Evolutionary conservation across 345 rosid species (phyloP).

Genomic region (Citrus australasica): DNA sequence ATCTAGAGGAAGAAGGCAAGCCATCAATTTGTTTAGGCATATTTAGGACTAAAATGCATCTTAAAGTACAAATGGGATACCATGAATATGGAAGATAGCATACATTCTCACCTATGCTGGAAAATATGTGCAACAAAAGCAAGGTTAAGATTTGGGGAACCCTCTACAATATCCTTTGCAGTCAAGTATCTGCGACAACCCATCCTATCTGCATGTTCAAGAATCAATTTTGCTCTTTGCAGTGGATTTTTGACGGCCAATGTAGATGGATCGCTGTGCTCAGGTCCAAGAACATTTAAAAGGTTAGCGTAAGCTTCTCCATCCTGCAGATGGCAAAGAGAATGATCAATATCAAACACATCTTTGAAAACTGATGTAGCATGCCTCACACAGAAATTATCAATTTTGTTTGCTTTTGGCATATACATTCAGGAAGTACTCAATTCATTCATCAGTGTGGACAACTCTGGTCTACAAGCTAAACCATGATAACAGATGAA

Average conservation of each 20-base stretch:
- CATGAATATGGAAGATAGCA: neutral
- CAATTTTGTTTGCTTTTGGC: neutral
- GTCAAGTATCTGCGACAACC: constrained; percentile 97
- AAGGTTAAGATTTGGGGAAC: constrained; percentile 95
- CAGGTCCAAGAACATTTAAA: constrained; percentile 89
- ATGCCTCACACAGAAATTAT: neutral
- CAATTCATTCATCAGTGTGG: neutral
- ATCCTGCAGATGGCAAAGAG: constrained; percentile 55
- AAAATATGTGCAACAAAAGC: constrained; percentile 97
- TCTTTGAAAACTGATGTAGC: neutral
- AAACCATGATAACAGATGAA: neutral
- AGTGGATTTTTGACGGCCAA: constrained; percentile 48
- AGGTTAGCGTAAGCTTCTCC: constrained; percentile 97
- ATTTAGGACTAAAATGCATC: neutral
- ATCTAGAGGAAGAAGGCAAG: neutral
- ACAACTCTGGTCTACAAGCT: neutral
- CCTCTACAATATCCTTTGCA: constrained; percentile 91
- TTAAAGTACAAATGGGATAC: neutral
- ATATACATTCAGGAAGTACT: neutral
- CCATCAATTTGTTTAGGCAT: neutral
- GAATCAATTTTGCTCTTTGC: constrained; percentile 78
- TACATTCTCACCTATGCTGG: constrained; percentile 77
- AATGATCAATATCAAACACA: constrained; percentile 9
- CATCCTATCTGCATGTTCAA: constrained; percentile 97
- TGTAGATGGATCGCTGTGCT: constrained; percentile 63